phyloP scores from a whole-genome alignment of 331 rosid genomes.

The Saraca asoca region DNA sequence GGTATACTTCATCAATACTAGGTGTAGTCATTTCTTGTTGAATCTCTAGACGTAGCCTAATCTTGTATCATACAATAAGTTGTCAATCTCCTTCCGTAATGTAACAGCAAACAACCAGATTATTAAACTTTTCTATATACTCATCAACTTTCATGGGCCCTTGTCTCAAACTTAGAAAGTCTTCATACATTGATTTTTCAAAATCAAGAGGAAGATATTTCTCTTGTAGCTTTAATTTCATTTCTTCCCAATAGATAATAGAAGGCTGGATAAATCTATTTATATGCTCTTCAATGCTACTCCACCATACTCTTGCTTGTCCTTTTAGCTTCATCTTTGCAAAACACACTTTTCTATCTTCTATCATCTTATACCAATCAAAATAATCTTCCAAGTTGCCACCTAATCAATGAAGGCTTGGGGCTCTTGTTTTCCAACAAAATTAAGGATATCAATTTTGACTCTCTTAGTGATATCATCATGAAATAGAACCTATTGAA shows the following conservation, averaged over 20 bases:
- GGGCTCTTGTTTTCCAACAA: not conserved
- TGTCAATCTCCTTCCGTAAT: not conserved
- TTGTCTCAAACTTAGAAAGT: not conserved
- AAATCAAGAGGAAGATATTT: not conserved
- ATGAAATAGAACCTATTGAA: not conserved
- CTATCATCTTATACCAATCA: not conserved
- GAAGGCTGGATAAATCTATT: not conserved
- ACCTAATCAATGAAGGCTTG: not conserved
- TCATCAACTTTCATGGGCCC: not conserved
- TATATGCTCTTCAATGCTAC: not conserved
- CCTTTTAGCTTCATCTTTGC: not conserved
- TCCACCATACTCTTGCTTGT: too few species aligned
- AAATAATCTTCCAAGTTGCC: constrained; percentile 9
- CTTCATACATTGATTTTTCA: not conserved
- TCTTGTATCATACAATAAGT: not conserved
- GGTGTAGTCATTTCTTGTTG: too few species aligned
- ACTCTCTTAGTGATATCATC: not conserved
- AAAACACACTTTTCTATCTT: not conserved
- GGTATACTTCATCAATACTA: too few species aligned
- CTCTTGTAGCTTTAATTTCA: not conserved
- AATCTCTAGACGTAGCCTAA: not conserved
- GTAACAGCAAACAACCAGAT: not conserved
- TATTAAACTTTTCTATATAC: not conserved
- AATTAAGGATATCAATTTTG: not conserved
- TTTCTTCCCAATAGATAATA: not conserved